phyloP scores from a whole-genome alignment of 768 basidiomycete genomes.

The Mrakia blollopis region DNA sequence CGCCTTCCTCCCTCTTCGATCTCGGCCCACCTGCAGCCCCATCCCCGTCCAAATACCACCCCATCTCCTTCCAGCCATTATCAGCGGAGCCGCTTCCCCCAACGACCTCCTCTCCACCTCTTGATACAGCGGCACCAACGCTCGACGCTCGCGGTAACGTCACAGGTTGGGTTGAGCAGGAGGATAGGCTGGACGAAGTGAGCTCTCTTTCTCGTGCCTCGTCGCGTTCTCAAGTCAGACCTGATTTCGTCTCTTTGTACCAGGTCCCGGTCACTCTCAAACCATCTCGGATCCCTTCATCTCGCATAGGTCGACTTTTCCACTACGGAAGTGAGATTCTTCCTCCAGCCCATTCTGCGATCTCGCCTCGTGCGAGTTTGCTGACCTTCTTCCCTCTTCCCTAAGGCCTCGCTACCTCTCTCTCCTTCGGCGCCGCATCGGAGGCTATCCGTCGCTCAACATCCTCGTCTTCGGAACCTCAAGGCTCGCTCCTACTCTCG shows the following conservation, averaged over 20 bases:
- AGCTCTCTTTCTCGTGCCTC: background rate
- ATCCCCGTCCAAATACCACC: background rate
- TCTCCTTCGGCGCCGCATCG: conserved; percentile 82
- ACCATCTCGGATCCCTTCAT: conserved; percentile 83
- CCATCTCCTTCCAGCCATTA: background rate
- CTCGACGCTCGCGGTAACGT: background rate
- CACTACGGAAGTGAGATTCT: conserved; percentile 76
- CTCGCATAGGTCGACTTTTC: conserved; percentile 78
- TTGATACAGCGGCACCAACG: background rate
- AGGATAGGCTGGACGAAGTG: conserved; percentile 9
- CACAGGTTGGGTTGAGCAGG: background rate
- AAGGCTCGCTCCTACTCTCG: conserved; percentile 64
- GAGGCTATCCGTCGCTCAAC: conserved; percentile 71
- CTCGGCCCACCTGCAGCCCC: background rate
- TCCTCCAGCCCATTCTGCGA: background rate
- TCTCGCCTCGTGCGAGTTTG: conserved; percentile 2
- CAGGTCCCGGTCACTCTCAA: conserved; percentile 43
- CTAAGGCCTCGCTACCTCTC: conserved; percentile 79
- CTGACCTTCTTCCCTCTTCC: background rate
- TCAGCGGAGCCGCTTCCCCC: background rate
- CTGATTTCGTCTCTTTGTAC: background rate
- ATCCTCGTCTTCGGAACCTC: conserved; percentile 24
- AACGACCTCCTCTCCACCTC: background rate
- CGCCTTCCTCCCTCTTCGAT: background rate
- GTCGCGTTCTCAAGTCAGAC: background rate